Percentiles rank a stretch among this genome's conserved stretches.
Evolutionary conservation across 108 stramenopile genomes (phyloP).

Genomic region (Mayamaea pseudoterrestris): DNA sequence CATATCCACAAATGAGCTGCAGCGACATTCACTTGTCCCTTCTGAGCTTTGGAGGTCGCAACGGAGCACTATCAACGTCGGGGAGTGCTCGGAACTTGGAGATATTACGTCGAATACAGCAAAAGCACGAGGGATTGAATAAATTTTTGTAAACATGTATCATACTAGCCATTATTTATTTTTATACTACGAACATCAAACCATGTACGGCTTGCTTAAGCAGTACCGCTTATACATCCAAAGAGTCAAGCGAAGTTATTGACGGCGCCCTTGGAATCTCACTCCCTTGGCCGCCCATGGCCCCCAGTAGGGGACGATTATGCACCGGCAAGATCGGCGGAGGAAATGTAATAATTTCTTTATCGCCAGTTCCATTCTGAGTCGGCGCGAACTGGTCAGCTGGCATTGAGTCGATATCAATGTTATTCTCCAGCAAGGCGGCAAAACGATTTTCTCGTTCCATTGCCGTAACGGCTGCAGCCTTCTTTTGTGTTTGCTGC

Average conservation of each 20-base stretch:
- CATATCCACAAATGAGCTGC: constrained; percentile 45
- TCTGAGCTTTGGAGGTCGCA: constrained; percentile 27
- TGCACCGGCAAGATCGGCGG: not conserved
- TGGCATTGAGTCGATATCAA: too few species aligned
- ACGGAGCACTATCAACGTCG: constrained; percentile 6
- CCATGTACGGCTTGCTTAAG: too few species aligned
- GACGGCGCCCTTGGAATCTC: not conserved
- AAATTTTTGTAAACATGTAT: constrained; percentile 18
- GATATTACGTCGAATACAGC: constrained; percentile 14
- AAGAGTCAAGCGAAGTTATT: not conserved
- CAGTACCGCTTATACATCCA: not conserved
- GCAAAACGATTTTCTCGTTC: too few species aligned
- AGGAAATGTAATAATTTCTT: too few species aligned
- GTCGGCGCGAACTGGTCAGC: too few species aligned
- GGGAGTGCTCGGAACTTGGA: constrained; percentile 4
- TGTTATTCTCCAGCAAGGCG: too few species aligned
- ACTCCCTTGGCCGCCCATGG: not conserved
- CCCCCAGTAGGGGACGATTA: not conserved
- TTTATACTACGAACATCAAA: not conserved
- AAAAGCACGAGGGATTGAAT: constrained; percentile 16
- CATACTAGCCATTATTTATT: too few species aligned
- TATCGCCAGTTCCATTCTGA: too few species aligned
- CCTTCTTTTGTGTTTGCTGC: not conserved
- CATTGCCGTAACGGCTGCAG: too few species aligned
- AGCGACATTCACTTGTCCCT: constrained; percentile 55